Evolutionary conservation across 352 stramenopile genomes (phyloP).

Genomic region (Globisporangium cederbergense): DNA sequence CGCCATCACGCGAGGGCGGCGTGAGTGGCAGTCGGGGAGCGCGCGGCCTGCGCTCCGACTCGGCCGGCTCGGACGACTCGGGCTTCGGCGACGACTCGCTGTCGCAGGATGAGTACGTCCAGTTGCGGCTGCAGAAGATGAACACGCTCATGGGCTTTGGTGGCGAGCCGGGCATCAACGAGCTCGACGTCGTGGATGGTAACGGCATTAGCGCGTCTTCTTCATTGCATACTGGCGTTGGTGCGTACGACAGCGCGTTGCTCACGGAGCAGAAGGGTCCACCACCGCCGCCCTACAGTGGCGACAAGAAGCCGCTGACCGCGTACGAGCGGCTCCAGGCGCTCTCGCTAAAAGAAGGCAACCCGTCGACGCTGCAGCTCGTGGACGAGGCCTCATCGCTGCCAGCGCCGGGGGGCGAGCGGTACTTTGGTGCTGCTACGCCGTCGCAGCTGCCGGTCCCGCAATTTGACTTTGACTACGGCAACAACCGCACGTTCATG

Average conservation of each 20-base stretch:
- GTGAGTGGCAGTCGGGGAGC: background rate
- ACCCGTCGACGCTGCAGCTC: slow-evolving; percentile 13
- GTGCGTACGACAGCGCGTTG: slow-evolving; percentile 24
- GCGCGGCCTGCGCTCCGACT: slow-evolving; percentile 24
- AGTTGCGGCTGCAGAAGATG: slow-evolving; percentile 52
- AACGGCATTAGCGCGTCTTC: background rate
- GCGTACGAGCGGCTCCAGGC: slow-evolving; percentile 56
- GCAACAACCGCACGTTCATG: slow-evolving; percentile 10
- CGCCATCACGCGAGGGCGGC: background rate
- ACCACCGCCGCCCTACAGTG: slow-evolving; percentile 4
- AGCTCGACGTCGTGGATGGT: slow-evolving; percentile 14
- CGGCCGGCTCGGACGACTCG: slow-evolving; percentile 43
- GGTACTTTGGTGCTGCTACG: slow-evolving; percentile 5
- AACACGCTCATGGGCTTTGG: slow-evolving; percentile 35
- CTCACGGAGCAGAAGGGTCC: slow-evolving; percentile 2
- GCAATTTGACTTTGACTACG: slow-evolving; percentile 8
- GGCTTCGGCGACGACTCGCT: slow-evolving; percentile 49
- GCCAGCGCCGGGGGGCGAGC: slow-evolving; percentile 10
- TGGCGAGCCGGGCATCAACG: slow-evolving; percentile 21
- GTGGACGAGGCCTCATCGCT: slow-evolving; percentile 21
- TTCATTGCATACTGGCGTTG: background rate
- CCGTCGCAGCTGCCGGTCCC: background rate
- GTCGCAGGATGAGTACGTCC: slow-evolving; percentile 42
- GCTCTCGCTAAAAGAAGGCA: slow-evolving; percentile 34
- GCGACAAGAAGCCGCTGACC: slow-evolving; percentile 19